Evolutionary conservation across 1,284 basidiomycete genomes (phyloP).

Genomic region (Boletus mariae): DNA sequence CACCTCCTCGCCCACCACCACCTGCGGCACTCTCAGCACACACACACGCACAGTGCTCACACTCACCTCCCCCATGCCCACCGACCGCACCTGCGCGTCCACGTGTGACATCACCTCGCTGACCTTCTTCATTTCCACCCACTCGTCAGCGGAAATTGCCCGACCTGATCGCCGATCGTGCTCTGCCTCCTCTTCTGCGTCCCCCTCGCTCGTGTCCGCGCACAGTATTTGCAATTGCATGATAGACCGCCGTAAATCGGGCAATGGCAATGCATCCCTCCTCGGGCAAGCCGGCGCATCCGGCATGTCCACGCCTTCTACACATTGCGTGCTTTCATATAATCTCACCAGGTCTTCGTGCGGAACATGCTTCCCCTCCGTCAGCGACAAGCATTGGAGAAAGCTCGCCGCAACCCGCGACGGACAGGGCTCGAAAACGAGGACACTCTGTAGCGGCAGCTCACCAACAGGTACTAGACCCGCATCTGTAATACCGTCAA

Average conservation of each 20-base stretch:
- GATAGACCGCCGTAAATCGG: conserved; percentile 62
- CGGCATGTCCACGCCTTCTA: conserved; percentile 24
- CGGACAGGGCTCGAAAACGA: conserved; percentile 65
- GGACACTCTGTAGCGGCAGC: conserved; percentile 74
- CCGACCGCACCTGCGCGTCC: conserved; percentile 48
- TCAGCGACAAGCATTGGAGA: conserved; percentile 61
- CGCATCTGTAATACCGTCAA: conserved; percentile 49
- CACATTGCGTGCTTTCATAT: conserved; percentile 34
- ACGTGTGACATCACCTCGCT: conserved; percentile 51
- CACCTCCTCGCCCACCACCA: conserved; percentile 47
- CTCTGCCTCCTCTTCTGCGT: conserved; percentile 28
- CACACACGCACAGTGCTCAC: neutral
- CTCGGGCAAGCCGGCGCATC: conserved; percentile 39
- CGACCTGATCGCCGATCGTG: conserved; percentile 29
- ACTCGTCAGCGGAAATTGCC: conserved; percentile 35
- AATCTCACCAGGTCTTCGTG: conserved; percentile 38
- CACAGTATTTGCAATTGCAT: conserved; percentile 55
- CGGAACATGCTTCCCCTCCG: conserved; percentile 49
- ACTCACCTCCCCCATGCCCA: conserved; percentile 45
- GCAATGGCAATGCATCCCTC: conserved; percentile 33
- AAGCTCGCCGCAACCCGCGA: conserved; percentile 63
- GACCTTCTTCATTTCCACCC: conserved; percentile 29
- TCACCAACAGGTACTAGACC: conserved; percentile 65
- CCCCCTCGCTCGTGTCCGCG: conserved; percentile 29
- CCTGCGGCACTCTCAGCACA: conserved; percentile 27